phyloP scores from a whole-genome alignment of 306 rosid species.

The Sechiopsis laciniata region DNA sequence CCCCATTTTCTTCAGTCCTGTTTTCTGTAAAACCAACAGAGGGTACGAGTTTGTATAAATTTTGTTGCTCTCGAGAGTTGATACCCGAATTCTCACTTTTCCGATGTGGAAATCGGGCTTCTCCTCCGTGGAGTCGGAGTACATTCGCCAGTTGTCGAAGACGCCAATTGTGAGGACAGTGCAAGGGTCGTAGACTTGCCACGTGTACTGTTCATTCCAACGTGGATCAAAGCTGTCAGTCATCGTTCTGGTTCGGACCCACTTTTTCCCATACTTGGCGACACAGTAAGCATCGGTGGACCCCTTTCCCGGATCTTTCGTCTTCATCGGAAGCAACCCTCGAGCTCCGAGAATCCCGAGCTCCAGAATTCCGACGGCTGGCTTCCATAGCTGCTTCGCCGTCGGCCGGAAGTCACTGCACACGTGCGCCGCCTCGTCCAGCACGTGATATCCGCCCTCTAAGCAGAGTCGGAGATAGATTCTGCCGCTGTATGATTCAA shows the following conservation, averaged over 20 bases:
- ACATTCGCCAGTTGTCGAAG: constrained; percentile 51
- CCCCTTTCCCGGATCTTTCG: constrained; percentile 36
- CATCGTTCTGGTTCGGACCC: constrained; percentile 57
- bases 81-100: constrained; percentile 73
- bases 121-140: constrained; percentile 29
- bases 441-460: constrained; percentile 97
- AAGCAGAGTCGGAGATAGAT: constrained; percentile 67
- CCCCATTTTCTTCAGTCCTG: constrained; percentile 83
- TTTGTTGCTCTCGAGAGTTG: constrained; percentile 76
- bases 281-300: constrained; percentile 56
- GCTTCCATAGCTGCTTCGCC: constrained; percentile 87
- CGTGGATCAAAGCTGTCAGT: constrained; percentile 50
- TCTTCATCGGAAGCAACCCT: constrained; percentile 57
- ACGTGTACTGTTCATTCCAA: constrained; percentile 68
- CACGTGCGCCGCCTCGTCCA: constrained; percentile 95
- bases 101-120: constrained; percentile 48
- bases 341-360: constrained; percentile 91
- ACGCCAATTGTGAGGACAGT: constrained; percentile 50
- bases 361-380: constrained; percentile 74
- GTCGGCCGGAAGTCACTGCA: constrained; percentile 93
- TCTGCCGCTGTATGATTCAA: constrained; percentile 63
- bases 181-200: constrained; percentile 55
- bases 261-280: constrained; percentile 57
- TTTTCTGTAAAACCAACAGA: constrained; percentile 38
- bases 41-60: constrained; percentile 77